Evolutionary conservation across 208 protist genomes (phyloP).

Genomic region (Novymonas esmeraldas): DNA sequence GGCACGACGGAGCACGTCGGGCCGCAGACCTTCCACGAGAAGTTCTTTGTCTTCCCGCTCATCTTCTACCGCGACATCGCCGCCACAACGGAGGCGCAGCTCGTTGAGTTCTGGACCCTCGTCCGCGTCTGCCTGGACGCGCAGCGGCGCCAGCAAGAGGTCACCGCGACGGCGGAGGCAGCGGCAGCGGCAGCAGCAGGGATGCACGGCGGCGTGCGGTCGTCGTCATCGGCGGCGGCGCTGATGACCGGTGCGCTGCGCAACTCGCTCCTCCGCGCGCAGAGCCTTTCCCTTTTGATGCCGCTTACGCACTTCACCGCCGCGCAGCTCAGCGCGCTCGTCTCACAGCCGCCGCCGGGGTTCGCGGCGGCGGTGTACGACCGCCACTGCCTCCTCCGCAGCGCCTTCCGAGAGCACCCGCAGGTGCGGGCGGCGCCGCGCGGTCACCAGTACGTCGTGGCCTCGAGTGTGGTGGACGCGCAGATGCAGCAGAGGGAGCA

Average conservation of each 20-base stretch:
- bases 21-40: conserved; percentile 82
- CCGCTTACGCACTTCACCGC: conserved; percentile 49
- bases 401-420: conserved; percentile 18
- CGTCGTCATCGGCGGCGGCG: neutral
- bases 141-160: conserved; percentile 9
- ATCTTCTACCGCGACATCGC: conserved; percentile 75
- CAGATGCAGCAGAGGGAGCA: conserved; percentile 17
- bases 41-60: conserved; percentile 82
- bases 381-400: conserved; percentile 47
- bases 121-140: conserved; percentile 76
- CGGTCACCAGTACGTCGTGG: conserved; percentile 28
- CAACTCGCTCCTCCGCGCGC: neutral
- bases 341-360: conserved; percentile 20
- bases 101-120: conserved; percentile 82
- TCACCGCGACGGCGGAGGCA: conserved; percentile 18
- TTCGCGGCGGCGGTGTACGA: conserved; percentile 35
- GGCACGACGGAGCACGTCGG: conserved; percentile 72
- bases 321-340: conserved; percentile 38
- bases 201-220: too few species aligned
- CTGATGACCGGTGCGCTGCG: neutral
- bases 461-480: conserved; percentile 28
- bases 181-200: too few species aligned
- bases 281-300: conserved; percentile 31
- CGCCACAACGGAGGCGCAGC: conserved; percentile 51
- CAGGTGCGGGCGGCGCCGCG: conserved; percentile 25